Base-by-base conservation (phyloP, 176 grass and related monocot genomes). In the Juncus inflexus region DNA sequence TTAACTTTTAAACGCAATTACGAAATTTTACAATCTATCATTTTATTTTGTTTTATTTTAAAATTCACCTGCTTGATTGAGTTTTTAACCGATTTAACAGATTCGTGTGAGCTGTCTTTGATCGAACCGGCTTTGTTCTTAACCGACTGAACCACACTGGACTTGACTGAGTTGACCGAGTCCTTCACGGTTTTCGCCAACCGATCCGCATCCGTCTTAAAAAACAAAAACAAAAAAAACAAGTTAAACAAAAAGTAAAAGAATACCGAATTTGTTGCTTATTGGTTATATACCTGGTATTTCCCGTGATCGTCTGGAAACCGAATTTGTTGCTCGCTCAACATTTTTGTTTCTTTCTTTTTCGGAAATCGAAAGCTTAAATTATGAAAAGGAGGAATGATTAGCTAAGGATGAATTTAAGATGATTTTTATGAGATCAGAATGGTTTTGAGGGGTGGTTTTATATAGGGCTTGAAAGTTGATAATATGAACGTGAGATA, bases 121-220 rank as follows among this genome's bases (percentile, higher is more conserved):
- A 57, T 52, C 3, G 76, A 72, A 19, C 41, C 9, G 28, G 76
- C 66, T 2, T 43, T 64, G 12, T 79, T 66, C 66, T 56, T 72
- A 28, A 14, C 66, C 2, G 76, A 64, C 37, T 79, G 47, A 7
- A 51, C 14, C 9, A 38, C 66, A 56, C 55, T 55, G 14, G 66
- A 69, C 55, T 49, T 38, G 7, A 14, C 55, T 49, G 6, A 15
- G 51, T 69, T 54, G 66, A 52, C 51, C 3, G 66, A 69, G 51
- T 69, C 35, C 50, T 37, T 69, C 37, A 52, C 41, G 12, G 66
- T 38, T 7, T 69, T 38, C 1, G 16, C 58, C 55, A 38, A 76
- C 50, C 41, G 39, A 6, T 63, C 75, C 53, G 65, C 75, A 42
- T 61, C 60, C 12, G 36, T 43, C 75, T 78, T 42, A 28, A 28